Evolutionary conservation across 2,329 filamentous ascomycete species (phyloP).

Genomic region (Periconia macrospinosa): DNA sequence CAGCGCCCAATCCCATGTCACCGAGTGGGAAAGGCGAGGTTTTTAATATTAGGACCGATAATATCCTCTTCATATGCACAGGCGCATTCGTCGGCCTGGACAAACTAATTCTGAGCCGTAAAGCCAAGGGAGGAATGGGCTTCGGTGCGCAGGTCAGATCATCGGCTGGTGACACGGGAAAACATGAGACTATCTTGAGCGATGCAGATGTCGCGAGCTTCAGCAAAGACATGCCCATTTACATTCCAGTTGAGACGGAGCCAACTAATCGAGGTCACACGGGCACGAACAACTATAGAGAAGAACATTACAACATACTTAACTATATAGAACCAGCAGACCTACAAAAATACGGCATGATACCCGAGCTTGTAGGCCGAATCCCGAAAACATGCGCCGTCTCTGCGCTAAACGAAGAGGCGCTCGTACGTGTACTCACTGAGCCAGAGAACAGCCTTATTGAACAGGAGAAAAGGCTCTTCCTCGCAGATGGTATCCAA

Average conservation of each 20-base stretch:
- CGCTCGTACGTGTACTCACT: conserved; percentile 83
- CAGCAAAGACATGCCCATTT: conserved; percentile 62
- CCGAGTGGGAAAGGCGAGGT: conserved; percentile 56
- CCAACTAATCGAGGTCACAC: conserved; percentile 23
- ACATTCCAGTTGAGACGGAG: conserved; percentile 40
- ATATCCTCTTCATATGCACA: conserved; percentile 96
- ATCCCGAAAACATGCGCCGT: conserved; percentile 89
- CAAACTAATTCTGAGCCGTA: conserved; percentile 82
- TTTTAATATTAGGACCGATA: conserved; percentile 84
- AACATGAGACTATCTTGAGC: conserved; percentile 60
- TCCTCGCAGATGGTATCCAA: conserved; percentile 75
- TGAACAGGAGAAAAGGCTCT: conserved; percentile 85
- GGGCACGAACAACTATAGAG: conserved; percentile 18
- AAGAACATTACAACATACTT: conserved; percentile 57
- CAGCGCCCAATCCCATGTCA: conserved; percentile 13
- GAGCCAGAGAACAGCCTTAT: conserved; percentile 89
- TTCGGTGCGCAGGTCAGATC: conserved; percentile 82
- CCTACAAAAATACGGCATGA: conserved; percentile 84
- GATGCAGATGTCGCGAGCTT: conserved; percentile 61
- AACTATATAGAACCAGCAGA: conserved; percentile 76
- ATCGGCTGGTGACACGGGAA: conserved; percentile 51
- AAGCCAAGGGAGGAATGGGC: conserved; percentile 83
- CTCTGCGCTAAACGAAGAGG: conserved; percentile 67
- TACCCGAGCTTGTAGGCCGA: conserved; percentile 93
- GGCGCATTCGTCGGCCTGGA: conserved; percentile 93